Evolutionary conservation across 441 rosid genomes (phyloP).

Genomic region (Raphanus hybrid): DNA sequence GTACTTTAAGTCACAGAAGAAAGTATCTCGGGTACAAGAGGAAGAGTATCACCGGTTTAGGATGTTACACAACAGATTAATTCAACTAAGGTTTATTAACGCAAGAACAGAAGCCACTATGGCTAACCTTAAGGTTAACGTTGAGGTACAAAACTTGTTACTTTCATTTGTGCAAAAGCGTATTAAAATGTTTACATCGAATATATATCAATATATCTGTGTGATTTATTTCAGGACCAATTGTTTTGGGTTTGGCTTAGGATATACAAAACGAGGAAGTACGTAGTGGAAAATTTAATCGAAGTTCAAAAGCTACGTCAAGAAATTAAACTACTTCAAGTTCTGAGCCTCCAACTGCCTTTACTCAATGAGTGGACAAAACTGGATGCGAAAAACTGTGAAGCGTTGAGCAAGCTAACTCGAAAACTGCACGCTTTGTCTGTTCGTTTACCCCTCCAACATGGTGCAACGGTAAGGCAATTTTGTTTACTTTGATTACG

Average conservation of each 20-base stretch:
- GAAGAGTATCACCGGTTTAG: slow-evolving; percentile 58
- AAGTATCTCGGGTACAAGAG: slow-evolving; percentile 52
- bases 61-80: slow-evolving; percentile 51
- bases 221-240: slow-evolving; percentile 47
- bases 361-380: slow-evolving; percentile 59
- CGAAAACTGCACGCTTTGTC: slow-evolving; percentile 67
- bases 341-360: slow-evolving; percentile 53
- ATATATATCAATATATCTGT: neutral
- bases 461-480: slow-evolving; percentile 55
- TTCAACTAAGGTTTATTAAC: slow-evolving; percentile 68
- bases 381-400: slow-evolving; percentile 54
- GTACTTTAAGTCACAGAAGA: slow-evolving; percentile 67
- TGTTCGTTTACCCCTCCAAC: slow-evolving; percentile 49
- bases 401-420: slow-evolving; percentile 61
- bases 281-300: slow-evolving; percentile 46
- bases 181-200: neutral
- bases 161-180: neutral
- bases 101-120: slow-evolving; percentile 57
- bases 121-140: slow-evolving; percentile 39
- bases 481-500: neutral
- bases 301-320: slow-evolving; percentile 49
- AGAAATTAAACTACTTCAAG: slow-evolving; percentile 50
- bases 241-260: slow-evolving; percentile 60
- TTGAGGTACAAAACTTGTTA: slow-evolving; percentile 49
- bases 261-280: slow-evolving; percentile 49